Conservation (phyloP, 345 rosid genomes). For the Conringia planisiliqua region DNA sequence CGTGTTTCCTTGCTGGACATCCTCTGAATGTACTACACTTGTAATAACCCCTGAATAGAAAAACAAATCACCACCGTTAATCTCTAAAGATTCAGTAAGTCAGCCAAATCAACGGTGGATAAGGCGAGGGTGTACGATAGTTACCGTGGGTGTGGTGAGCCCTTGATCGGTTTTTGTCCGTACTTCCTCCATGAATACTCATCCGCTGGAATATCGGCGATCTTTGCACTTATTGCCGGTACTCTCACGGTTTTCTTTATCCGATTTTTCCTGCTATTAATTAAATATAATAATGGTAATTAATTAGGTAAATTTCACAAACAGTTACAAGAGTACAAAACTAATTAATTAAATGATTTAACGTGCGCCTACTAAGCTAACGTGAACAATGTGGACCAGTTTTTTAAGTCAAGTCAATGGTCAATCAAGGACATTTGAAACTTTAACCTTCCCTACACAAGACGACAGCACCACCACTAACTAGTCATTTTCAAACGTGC, state of each 20-base stretch:
- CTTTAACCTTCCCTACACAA: not conserved
- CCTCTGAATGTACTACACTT: constrained; percentile 82
- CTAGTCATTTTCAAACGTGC: constrained; percentile 6
- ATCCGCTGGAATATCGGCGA: constrained; percentile 86
- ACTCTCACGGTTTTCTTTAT: constrained; percentile 66
- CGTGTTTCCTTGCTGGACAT: constrained; percentile 92
- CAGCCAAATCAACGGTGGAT: constrained; percentile 5
- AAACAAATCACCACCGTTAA: constrained; percentile 10
- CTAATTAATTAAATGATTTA: not conserved
- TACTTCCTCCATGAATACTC: constrained; percentile 93
- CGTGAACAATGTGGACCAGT: not conserved
- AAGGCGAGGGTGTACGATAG: not conserved
- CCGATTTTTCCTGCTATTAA: constrained; percentile 58
- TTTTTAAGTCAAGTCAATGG: not conserved
- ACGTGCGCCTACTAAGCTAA: not conserved
- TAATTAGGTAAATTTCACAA: not conserved
- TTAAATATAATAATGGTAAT: not conserved
- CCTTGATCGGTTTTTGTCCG: constrained; percentile 95
- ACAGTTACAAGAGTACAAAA: not conserved
- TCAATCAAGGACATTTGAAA: not conserved
- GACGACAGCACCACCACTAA: constrained; percentile 18
- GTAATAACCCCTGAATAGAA: constrained; percentile 63
- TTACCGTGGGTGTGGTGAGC: constrained; percentile 93
- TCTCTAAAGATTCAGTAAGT: not conserved
- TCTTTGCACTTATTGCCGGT: constrained; percentile 76